Evolutionary conservation across 345 rosid species (phyloP), one percentile per base, ranked within the genome.

Genomic region (Erysimum cheiranthoides): DNA sequence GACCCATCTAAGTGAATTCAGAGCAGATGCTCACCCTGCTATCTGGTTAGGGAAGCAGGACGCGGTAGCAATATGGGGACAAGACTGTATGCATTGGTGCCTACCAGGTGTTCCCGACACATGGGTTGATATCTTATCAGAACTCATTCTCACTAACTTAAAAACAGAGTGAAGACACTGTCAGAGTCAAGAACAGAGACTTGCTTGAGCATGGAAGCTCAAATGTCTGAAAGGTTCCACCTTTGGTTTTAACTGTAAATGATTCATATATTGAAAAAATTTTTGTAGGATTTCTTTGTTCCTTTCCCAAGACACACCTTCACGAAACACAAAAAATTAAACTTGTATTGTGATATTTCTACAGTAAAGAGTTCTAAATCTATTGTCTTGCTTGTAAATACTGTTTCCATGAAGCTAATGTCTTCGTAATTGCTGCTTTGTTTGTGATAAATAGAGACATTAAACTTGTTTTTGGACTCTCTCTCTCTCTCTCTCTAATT

Each of bases 1-100:
- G 73, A 86, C 87, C 63, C 86, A 79, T 81, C 70, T 92, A 82
- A 95, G 98, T 25, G 97, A 95, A 82, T 92, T 80, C 76, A 85
- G 97, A 80, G 99, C 96, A 18, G 99, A 92, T 82, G 98, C 93
- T 40, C 98, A 89, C 79, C 98, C 96, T 0, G 97, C 99, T 5
- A 87, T 89, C 49, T 92, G 99, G 98, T 64, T 92, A 59, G 99
- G 99, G 66, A 89, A 95, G 86, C 90, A 89, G 74, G 94, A 84
- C 35, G 97, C 98, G 0, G 97, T 95, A 31, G 90, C 88, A 3
- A 75, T 79, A 39, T 92, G 98, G 97, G 96, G 98, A 70, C 97
- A 95, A 78, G 99, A 95, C 80, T 95, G 99, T 86, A 84, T 95
- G 99, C 99, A 95, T 51, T 95, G 99, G 99, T 95, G 99, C 89